A percentile compares a stretch with the other conserved stretches of the same genome.
These are phyloP conservation scores for Stentor roeselii DNA, from an alignment of 73 alveolate genomes.

Conservation along the genomic window DNA sequence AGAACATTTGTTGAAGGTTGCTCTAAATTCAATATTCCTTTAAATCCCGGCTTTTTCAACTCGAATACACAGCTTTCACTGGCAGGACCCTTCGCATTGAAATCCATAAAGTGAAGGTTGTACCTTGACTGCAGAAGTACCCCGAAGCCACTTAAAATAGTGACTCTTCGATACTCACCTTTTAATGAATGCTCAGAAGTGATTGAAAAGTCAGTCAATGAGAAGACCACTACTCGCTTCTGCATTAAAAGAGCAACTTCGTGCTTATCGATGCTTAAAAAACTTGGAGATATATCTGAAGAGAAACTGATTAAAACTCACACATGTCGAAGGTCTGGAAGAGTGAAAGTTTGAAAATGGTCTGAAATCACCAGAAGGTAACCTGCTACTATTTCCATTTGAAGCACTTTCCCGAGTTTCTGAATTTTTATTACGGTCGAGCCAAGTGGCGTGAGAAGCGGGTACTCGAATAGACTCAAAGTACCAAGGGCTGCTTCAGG, in stretches of 20 bases:
- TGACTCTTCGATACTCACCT: not conserved
- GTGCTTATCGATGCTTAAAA: not conserved
- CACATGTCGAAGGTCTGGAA: not conserved
- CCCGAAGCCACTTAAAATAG: not conserved
- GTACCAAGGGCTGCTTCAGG: not conserved
- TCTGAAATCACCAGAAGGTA: not conserved
- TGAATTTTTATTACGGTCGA: not conserved
- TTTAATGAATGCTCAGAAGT: not conserved
- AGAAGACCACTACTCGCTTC: not conserved
- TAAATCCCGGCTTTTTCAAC: slow-evolving; percentile 17
- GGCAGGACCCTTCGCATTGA: not conserved
- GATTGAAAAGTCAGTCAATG: not conserved
- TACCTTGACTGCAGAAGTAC: not conserved
- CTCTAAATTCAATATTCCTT: not conserved
- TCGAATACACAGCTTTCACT: slow-evolving; percentile 1
- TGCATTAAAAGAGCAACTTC: not conserved
- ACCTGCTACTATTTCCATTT: not conserved
- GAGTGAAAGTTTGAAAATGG: not conserved
- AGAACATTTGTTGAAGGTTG: not conserved
- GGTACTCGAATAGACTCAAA: not conserved
- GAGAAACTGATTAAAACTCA: not conserved
- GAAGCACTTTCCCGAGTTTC: not conserved
- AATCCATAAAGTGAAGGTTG: not conserved
- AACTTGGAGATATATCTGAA: not conserved
- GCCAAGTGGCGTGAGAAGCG: not conserved